A percentile compares a stretch with the other conserved stretches of the same genome.
phyloP scores from a whole-genome alignment of 2,329 filamentous ascomycete species.

The Diaporthe velutina region DNA sequence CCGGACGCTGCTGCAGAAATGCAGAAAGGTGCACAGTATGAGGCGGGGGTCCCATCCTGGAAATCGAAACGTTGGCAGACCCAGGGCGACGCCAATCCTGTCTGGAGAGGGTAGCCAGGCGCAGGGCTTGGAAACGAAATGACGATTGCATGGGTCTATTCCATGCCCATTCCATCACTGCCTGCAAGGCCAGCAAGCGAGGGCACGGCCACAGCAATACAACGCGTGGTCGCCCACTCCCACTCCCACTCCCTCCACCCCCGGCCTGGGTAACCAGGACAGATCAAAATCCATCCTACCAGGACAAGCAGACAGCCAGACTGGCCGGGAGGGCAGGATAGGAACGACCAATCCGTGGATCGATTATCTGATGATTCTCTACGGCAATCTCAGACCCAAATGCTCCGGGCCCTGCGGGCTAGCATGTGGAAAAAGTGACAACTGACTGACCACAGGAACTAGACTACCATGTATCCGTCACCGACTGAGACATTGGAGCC shows the following conservation, averaged over 20 bases:
- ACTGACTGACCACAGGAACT: neutral
- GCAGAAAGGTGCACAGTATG: neutral
- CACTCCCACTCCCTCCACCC: neutral
- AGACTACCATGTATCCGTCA: neutral
- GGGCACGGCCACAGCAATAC: conserved; percentile 22
- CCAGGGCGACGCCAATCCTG: conserved; percentile 27
- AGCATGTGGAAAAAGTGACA: conserved; percentile 23
- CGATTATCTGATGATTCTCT: conserved; percentile 6
- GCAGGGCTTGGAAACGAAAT: conserved; percentile 32
- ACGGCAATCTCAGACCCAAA: neutral
- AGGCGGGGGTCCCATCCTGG: neutral
- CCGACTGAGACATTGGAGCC: conserved; percentile 13
- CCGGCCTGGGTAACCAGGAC: neutral
- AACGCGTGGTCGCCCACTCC: conserved; percentile 8
- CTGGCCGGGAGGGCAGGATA: neutral
- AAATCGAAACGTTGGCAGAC: conserved; percentile 26
- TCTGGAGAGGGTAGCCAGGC: conserved; percentile 17
- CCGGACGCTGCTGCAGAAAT: neutral
- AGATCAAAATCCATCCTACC: neutral
- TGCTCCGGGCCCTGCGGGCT: neutral
- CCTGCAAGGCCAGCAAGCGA: conserved; percentile 22
- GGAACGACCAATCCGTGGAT: neutral
- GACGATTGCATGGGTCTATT: conserved; percentile 28
- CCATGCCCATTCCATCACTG: conserved; percentile 31
- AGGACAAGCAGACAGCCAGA: neutral